These are phyloP conservation scores for Aspergillus sp. DNA, from an alignment of 2,329 filamentous ascomycete genomes.

Conservation along the genomic window DNA sequence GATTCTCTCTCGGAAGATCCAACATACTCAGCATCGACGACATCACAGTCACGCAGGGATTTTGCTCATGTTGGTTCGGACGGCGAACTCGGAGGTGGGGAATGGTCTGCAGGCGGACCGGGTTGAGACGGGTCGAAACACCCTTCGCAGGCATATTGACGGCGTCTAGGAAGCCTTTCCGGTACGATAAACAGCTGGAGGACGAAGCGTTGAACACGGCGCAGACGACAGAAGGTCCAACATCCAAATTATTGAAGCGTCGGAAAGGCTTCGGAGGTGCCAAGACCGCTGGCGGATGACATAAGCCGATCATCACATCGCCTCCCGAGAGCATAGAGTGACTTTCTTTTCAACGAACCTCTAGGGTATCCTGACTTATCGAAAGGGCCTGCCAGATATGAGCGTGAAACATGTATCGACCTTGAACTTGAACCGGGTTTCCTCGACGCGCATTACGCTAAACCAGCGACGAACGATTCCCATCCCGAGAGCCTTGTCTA, in stretches of 20 bases:
- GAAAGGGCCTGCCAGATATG: constrained; percentile 11
- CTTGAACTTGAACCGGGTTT: constrained; percentile 9
- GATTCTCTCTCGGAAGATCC: background rate
- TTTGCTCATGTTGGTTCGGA: constrained; percentile 54
- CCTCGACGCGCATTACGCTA: constrained; percentile 5
- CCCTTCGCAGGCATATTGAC: constrained; percentile 37
- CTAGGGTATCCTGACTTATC: too few relatives aligned
- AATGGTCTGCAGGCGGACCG: constrained; percentile 41
- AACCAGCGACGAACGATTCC: constrained; percentile 8
- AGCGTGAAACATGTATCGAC: constrained; percentile 9
- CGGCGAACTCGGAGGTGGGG: constrained; percentile 54
- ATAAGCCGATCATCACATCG: constrained; percentile 10
- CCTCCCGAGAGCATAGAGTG: background rate
- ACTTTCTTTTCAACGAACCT: background rate
- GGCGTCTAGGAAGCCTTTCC: background rate
- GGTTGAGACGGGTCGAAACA: constrained; percentile 37
- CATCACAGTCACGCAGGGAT: constrained; percentile 61
- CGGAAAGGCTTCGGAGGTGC: constrained; percentile 14
- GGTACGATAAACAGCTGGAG: background rate
- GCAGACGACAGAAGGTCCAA: constrained; percentile 10
- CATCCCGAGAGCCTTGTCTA: constrained; percentile 14
- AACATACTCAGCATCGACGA: constrained; percentile 55
- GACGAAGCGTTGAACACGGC: constrained; percentile 2
- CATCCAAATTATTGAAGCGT: constrained; percentile 1
- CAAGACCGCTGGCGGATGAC: constrained; percentile 20